phyloP scores from a whole-genome alignment of 2,329 filamentous ascomycete species.

The Xylariaceae sp. region DNA sequence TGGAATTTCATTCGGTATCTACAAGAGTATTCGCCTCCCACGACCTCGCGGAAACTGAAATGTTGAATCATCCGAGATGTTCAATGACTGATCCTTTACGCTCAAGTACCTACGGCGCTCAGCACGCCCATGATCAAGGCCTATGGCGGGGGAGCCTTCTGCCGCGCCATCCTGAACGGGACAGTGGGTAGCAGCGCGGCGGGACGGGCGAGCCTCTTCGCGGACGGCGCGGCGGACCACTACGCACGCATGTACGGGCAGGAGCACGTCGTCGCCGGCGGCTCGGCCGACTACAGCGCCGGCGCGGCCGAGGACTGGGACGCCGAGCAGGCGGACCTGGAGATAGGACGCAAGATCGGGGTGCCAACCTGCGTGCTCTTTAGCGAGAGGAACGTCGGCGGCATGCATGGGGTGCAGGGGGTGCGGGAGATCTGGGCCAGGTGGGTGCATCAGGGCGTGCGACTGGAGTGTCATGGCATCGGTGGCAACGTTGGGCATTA shows the following conservation, averaged over 20 bases:
- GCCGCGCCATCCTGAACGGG: slow-evolving; percentile 5
- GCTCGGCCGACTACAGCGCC: slow-evolving; percentile 9
- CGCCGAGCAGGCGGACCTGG: slow-evolving; percentile 7
- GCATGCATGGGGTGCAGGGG: slow-evolving; percentile 2
- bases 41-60: too few species aligned
- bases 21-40: too few species aligned
- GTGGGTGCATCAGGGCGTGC: slow-evolving; percentile 4
- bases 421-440: slow-evolving; percentile 7
- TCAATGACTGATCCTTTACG: too few species aligned
- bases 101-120: slow-evolving; percentile 6
- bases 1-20: too few species aligned
- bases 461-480: slow-evolving; percentile 3
- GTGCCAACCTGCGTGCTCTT: slow-evolving; percentile 7
- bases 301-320: slow-evolving; percentile 13
- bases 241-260: slow-evolving; percentile 8
- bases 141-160: slow-evolving; percentile 9
- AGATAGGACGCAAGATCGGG: slow-evolving; percentile 4
- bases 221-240: slow-evolving; percentile 9
- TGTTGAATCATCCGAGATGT: too few species aligned
- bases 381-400: slow-evolving; percentile 4
- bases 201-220: slow-evolving; percentile 4
- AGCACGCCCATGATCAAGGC: slow-evolving; percentile 8
- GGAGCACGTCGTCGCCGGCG: slow-evolving; percentile 9
- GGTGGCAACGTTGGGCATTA: slow-evolving; percentile 7
- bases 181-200: slow-evolving; percentile 3